A percentile compares a stretch with the other conserved stretches of the same genome.
Evolutionary conservation across 78 protist species (phyloP).

Genomic region (Paulinella micropora): DNA sequence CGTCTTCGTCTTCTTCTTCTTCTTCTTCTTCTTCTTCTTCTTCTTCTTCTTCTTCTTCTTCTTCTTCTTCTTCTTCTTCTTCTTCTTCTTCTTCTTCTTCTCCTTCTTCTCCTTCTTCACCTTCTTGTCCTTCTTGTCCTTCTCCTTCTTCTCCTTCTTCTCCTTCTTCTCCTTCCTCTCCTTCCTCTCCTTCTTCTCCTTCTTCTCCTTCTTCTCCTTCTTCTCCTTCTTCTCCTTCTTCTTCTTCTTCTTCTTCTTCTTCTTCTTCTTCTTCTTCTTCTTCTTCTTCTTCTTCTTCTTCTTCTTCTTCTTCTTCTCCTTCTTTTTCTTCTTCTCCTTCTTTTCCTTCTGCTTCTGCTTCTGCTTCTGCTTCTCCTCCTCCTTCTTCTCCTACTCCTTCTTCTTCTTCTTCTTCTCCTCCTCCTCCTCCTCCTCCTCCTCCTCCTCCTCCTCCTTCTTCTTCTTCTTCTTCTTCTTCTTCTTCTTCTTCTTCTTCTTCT

Average conservation of each 20-base stretch:
- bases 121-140: neutral
- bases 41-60: neutral
- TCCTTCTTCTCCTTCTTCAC: neutral
- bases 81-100: neutral
- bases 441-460: neutral
- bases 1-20: too few relatives aligned
- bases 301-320: neutral
- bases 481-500: neutral
- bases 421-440: constrained; percentile 8
- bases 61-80: neutral
- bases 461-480: neutral
- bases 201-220: neutral
- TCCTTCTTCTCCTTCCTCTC: neutral
- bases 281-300: neutral
- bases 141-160: constrained; percentile 1
- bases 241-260: neutral
- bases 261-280: neutral
- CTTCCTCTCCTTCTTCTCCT: neutral
- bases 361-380: too few relatives aligned
- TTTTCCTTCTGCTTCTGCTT: too few relatives aligned
- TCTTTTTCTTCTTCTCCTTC: neutral
- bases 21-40: neutral
- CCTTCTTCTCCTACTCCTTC: too few relatives aligned
- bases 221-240: neutral
- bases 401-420: neutral